Evolutionary conservation across 805 yeast species (phyloP), one percentile per base, ranked within the genome.

Genomic region (Vanderwaltozyma yarrowii): DNA sequence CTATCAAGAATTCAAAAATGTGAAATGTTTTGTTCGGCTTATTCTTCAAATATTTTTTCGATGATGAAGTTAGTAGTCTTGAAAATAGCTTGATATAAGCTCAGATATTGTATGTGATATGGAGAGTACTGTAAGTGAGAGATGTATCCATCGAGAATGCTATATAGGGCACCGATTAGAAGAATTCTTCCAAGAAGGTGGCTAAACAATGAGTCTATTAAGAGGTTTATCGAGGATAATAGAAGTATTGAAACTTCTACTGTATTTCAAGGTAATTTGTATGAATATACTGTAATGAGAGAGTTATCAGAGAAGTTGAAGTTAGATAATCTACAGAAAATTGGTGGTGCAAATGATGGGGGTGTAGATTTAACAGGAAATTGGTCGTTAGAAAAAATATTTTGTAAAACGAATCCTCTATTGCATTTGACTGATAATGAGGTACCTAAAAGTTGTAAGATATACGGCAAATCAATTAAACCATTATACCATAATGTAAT

Each of bases 281-380:
- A 60, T 40, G 64, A 60, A 34, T 48, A 51, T 35, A 51, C 56
- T 1, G 61, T 55, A 2, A 49, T 52, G 44, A 46, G 60, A 35
- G 63, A 60, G 32, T 38, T 60, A 17, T 32, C 40, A 7, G 40
- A 43, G 6, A 60, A 60, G 40, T 39, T 60, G 11, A 35, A 45
- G 11, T 44, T 58, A 52, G 38, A 37, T 15, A 33, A 47, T 5
- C 33, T 54, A 7, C 35, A 39, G 23, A 50, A 50, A 28, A 45
- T 55, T 2, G 64, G 65, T 10, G 64, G 63, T 11, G 51, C 58
- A 4, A 48, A 54, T 41, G 65, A 60, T 41, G 52, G 47, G 8
- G 65, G 65, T 4, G 50, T 59, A 5, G 65, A 60, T 44, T 48
- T 60, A 2, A 43, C 39, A 11, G 62, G 60, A 1, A 37, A 36